Evolutionary conservation across 2,329 filamentous ascomycete species (phyloP).

Genomic region (Aspergillus sojae): DNA sequence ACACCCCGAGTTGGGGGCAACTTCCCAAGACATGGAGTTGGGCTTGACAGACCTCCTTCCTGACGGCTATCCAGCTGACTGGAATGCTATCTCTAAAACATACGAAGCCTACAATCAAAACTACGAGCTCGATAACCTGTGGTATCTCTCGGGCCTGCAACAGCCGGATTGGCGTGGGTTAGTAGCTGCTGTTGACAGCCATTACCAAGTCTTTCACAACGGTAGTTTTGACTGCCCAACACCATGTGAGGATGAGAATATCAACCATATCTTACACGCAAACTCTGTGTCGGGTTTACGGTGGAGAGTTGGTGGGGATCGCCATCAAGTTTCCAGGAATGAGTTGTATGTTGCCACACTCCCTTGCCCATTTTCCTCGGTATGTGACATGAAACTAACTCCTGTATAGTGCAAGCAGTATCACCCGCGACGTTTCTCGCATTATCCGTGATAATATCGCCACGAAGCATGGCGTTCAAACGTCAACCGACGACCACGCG

Average conservation of each 20-base stretch:
- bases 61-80: constrained; percentile 43
- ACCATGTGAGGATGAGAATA: constrained; percentile 37
- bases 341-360: constrained; percentile 39
- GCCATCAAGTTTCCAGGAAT: constrained; percentile 34
- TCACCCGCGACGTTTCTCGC: constrained; percentile 44
- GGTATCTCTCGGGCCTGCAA: constrained; percentile 44
- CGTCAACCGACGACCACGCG: constrained; percentile 12
- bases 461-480: constrained; percentile 23
- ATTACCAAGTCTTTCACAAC: constrained; percentile 44
- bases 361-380: not conserved
- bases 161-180: constrained; percentile 46
- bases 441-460: constrained; percentile 44
- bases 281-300: constrained; percentile 32
- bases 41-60: constrained; percentile 40
- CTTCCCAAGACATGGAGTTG: constrained; percentile 28
- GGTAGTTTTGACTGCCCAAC: constrained; percentile 36
- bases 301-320: constrained; percentile 41
- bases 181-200: constrained; percentile 48
- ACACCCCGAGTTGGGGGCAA: constrained; percentile 28
- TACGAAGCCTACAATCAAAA: constrained; percentile 45
- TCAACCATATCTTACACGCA: constrained; percentile 41
- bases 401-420: constrained; percentile 42
- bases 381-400: constrained; percentile 22
- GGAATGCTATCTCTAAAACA: constrained; percentile 37
- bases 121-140: constrained; percentile 45